Evolutionary conservation across 495 filamentous ascomycete genomes (phyloP), one percentile per base, ranked within the genome.

Genomic region (Cenococcum geophilum): DNA sequence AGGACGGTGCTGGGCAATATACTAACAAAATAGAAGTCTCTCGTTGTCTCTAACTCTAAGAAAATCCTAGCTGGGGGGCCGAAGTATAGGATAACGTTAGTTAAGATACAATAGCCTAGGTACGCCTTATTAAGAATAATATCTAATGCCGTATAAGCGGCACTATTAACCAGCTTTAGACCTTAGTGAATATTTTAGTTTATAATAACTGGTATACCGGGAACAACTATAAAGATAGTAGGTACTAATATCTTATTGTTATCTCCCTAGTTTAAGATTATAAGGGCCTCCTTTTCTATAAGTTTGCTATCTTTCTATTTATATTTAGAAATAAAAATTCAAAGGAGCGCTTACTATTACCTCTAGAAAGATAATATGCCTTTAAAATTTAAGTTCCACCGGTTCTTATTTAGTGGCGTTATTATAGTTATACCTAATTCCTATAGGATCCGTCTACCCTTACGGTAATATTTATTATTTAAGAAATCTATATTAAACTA

Each of bases 1-100:
- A 53, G 50, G 22, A 53, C 14, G 22, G 50, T 53, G 5, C 16
- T 22, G n/a, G 54, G 32, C 32, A 34, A 23, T 20, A 57, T 51
- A 25, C 48, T 25, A 51, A 51, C n/a, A 25, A 51, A 51, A 51
- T 51, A 25, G 6, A 51, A 51, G 48, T 51, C 48, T 51, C n/a
- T 20, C 18, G n/a, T 51, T 25, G n/a, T 51, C n/a, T 25, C 48
- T 11, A 6, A 6, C 48, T 6, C 48, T 25, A 51, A n/a, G 18
- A 51, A n/a, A 25, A 51, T 51, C n/a, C n/a, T n/a, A 6, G n/a
- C 48, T n/a, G 48, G 48, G 6, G 48, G 48, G 6, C 48, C 48
- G 48, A 51, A 51, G n/a, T 51, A 25, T 14, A 40, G 14, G 14
- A 40, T 40, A 40, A 14, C 14, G 14, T 40, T 14, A 14, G 36